Base-by-base conservation (phyloP, 805 yeast species). In the Saccharomycopsis javanensis region DNA sequence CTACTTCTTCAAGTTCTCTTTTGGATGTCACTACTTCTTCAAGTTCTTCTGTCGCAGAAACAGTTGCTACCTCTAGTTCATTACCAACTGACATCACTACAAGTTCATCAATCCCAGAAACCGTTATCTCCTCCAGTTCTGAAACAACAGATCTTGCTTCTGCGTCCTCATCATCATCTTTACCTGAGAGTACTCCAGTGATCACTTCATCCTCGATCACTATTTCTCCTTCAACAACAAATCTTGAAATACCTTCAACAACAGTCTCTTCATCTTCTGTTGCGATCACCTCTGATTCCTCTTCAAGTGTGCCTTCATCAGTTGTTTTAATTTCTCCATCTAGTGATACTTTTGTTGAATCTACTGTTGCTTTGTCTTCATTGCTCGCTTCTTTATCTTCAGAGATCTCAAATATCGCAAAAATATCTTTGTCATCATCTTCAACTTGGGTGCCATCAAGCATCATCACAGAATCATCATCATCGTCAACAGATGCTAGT, bases 311-410 rank as follows among this genome's bases (percentile, higher is more conserved):
- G 11, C n/a, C 59, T 33, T 27, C 27, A 25, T 55, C 57, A 4
- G 53, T 58, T 20, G 62, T 59, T 4, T n/a, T 57, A 2, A 35
- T 57, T 34, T 57, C 60, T 13, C 62, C 62, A 57, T 51, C 54
- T 33, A 51, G 57, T 37, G 58, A 56, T 11, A 48, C 54, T 16
- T 57, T 46, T 31, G 46, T 53, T 25, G 62, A 57, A 6, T 57
- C 62, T 30, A 60, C 62, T 25, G 51, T 60, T 16, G 45, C 59
- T 6, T 31, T 48, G 11, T 28, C 48, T n/a, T 35, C 50, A 33
- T 55, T 55, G n/a, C 35, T 52, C 6, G 54, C 53, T 18, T 23
- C 45, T 37, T 33, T n/a, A n/a, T 35, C 48, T 16, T 38, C 54
- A 16, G 35, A 35, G 27, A 25, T 45, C 13, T 30, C 59, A 2